Base-by-base conservation (phyloP, 2,329 filamentous ascomycete species). In the Cladosporium halotolerans region DNA sequence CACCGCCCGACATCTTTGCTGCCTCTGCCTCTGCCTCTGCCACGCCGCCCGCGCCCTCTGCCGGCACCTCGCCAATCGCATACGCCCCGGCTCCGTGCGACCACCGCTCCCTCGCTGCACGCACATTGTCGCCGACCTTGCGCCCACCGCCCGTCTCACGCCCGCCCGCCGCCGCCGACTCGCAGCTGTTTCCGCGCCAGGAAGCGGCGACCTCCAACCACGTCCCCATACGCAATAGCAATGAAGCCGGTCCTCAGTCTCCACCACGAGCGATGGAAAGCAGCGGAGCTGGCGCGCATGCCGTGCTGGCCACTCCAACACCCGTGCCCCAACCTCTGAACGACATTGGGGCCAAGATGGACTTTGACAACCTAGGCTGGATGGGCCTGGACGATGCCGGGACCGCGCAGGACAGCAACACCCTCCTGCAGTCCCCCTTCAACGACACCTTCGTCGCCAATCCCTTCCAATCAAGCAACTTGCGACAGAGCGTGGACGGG, bases 261-360 rank as follows among this genome's bases (percentile, higher is more conserved):
- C 53, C 47, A 57, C 45, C 52, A 55, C 57, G 59, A 58, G 56
- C 55, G 59, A 62, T 62, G 60, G 60, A 61, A 60, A 55, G 55
- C 54, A 58, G 58, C 58, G 53, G 52, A 54, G 51, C 57, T 55
- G 55, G 58, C 57, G 58, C 60, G 55, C 47, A 56, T 57, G 59
- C 55, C 58, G 18, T 41, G 36, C 55, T 49, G 36, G 52, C 52
- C 32, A 54, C 44, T 44, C 48, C 48, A 36, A 51, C 48, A 40
- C 48, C 40, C 43, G 48, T 51, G 40, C 48, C 48, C 13, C 48
- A 51, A 33, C 13, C 13, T 18, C 36, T 14, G 40, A 51, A 51
- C 18, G 48, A 51, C 18, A 16, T 44, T 16, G 40, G 31, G 11
- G 36, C 39, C 16, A 51, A 51, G 16, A 23, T 51, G 9, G 48